A percentile compares a stretch with the other conserved stretches of the same genome.
phyloP scores from a whole-genome alignment of 1,284 basidiomycete species.

The Ceratobasidium sp. region DNA sequence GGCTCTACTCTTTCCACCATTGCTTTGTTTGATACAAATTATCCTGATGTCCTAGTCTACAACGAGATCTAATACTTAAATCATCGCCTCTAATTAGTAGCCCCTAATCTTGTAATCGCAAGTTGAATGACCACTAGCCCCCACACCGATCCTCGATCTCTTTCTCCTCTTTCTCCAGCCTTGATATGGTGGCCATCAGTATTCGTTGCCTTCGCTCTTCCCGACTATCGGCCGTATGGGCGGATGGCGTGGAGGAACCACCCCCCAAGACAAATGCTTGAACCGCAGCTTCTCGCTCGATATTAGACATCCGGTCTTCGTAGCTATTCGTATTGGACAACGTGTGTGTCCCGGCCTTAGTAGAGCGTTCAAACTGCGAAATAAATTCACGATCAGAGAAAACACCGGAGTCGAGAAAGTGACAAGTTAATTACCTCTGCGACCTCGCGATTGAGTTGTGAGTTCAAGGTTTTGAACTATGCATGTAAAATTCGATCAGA shows the following conservation, averaged over 20 bases:
- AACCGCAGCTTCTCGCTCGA: constrained; percentile 39
- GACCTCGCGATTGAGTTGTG: constrained; percentile 76
- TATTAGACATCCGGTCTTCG: constrained; percentile 52
- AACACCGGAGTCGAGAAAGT: too few relatives aligned
- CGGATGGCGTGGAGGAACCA: constrained; percentile 34
- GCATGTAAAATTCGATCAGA: neutral
- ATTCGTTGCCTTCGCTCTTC: constrained; percentile 67
- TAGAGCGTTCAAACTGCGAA: constrained; percentile 63
- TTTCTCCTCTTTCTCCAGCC: constrained; percentile 71
- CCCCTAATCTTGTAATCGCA: neutral
- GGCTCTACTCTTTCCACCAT: too few relatives aligned
- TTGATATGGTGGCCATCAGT: constrained; percentile 67
- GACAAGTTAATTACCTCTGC: constrained; percentile 58
- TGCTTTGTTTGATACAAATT: too few relatives aligned
- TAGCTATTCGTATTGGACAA: constrained; percentile 57
- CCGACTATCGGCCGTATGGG: constrained; percentile 55
- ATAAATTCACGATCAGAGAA: too few relatives aligned
- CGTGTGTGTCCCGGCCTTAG: constrained; percentile 64
- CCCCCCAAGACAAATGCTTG: constrained; percentile 46
- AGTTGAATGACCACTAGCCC: constrained; percentile 52
- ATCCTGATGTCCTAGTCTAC: too few relatives aligned
- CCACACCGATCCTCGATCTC: constrained; percentile 78
- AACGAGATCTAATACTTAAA: too few relatives aligned
- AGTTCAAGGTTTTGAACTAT: constrained; percentile 80
- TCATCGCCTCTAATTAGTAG: too few relatives aligned